Base-by-base conservation (phyloP, 2,329 filamentous ascomycete species). In the Fonsecaea nubica region DNA sequence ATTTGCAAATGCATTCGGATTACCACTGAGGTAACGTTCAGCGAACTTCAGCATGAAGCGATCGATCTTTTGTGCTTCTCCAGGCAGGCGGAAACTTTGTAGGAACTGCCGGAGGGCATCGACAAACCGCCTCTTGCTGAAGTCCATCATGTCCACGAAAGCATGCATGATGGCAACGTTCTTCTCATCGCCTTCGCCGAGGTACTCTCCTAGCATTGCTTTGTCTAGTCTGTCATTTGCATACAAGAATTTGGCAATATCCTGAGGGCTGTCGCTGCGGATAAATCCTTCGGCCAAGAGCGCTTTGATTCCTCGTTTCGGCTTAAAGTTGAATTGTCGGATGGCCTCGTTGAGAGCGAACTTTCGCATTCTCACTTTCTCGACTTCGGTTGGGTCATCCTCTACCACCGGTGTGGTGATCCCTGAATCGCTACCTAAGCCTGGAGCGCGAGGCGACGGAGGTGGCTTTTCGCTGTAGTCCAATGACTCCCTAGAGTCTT, bases 21-120 rank as follows among this genome's bases (percentile, higher is more conserved):
- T 99, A 35, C 93, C 93, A 67, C 90, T 90, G 59, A 96, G 91
- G 77, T 99, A 99, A 67, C 94, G 89, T 78, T 98, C 94, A 9
- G 95, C 95, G 80, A 98, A 99, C 78, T 99, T 99, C 72, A 99
- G 83, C 95, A 99, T 98, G 80, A 98, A 96, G 56, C 95, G 92
- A 87, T 99, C 95, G 72, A 99, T 99, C 82, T 99, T 99, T 77
- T 99, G 95, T 0, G 93, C 93, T 79, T 99, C 95, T 67, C 95
- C 95, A 0, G 95, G 95, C 13, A 99, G 83, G 69, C 95, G 90
- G 83, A 99, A 99, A 33, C 92, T 91, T 77, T 99, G 95, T 12
- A 99, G 82, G 74, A 99, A 99, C 65, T 92, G 89, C 42, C 95
- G 89, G 32, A 99, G 81, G 13, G 95, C 90, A 78, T 97, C 94